Base-by-base conservation (phyloP, 768 basidiomycete genomes). In the Boletus rubropictus region DNA sequence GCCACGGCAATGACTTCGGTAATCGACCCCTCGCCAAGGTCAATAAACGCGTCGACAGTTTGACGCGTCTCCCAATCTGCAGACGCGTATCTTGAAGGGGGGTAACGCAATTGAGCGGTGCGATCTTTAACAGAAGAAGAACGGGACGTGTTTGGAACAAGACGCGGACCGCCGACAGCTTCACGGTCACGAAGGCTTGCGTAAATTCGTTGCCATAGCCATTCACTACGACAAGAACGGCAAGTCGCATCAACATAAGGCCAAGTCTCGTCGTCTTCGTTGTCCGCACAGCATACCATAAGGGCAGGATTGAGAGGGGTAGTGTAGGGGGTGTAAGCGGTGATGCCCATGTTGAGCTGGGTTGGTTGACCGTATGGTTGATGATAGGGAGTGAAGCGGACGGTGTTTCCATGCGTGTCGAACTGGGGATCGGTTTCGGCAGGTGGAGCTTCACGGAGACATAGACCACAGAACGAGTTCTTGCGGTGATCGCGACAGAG, bases 231-330 rank as follows among this genome's bases (percentile, higher is more conserved):
- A 61, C 87, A 89, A 38, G 65, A 66, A 33, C 79, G 74, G 61
- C 86, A 89, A 7, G 86, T 88, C 2, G 82, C 72, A 25, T 81
- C 78, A 10, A 84, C 73, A 6, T 71, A 72, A 0, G 81, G 79
- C 76, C 82, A 88, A 0, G 77, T 75, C 11, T 81, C 78, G 15
- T 80, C 76, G 62, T 89, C 86, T 50, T 86, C 86, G 57, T 87
- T 88, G 57, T 85, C 84, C 4, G 76, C 66, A 49, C 79, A 77
- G 25, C 71, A 75, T 10, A 80, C 72, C 51, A 68, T 65, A 33
- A 62, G 48, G 5, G 62, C 54, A 22, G 64, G 63, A 28, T 62
- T 58, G 22, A 64, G 32, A 40, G 55, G 52, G 12, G 50, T 50
- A 1, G 52, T 45, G 24, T 64, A 65, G 12, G 59, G 63, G 18